Evolutionary conservation across 2,329 filamentous ascomycete genomes (phyloP).

Genomic region (Exophiala phaeomuriformis): DNA sequence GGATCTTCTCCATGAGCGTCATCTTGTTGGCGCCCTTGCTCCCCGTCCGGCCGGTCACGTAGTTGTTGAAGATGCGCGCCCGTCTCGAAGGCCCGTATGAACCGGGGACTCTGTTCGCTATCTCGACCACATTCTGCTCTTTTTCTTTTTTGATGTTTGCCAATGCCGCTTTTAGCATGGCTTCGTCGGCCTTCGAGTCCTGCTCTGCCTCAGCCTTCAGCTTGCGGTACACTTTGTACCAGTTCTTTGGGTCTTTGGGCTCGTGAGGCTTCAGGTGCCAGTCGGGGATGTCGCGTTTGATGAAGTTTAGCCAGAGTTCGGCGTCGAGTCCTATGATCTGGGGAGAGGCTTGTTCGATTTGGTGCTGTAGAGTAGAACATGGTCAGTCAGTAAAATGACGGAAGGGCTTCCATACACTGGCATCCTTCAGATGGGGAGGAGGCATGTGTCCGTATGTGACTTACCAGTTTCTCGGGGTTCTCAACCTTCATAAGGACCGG

Average conservation of each 20-base stretch:
- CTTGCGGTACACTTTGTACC: slow-evolving; percentile 70
- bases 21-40: slow-evolving; percentile 37
- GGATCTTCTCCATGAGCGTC: slow-evolving; percentile 48
- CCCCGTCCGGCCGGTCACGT: slow-evolving; percentile 18
- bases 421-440: background rate
- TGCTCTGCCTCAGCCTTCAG: slow-evolving; percentile 55
- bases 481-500: slow-evolving; percentile 65
- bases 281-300: slow-evolving; percentile 66
- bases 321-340: slow-evolving; percentile 63
- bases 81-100: slow-evolving; percentile 2
- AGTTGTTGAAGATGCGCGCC: slow-evolving; percentile 14
- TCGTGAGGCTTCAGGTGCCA: slow-evolving; percentile 57
- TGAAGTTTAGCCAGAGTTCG: slow-evolving; percentile 72
- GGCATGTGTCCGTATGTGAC: slow-evolving; percentile 15
- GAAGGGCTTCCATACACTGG: slow-evolving; percentile 1
- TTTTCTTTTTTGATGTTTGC: slow-evolving; percentile 53
- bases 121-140: slow-evolving; percentile 50
- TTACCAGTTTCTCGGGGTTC: slow-evolving; percentile 64
- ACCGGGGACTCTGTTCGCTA: slow-evolving; percentile 46
- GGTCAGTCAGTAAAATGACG: background rate
- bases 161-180: slow-evolving; percentile 51
- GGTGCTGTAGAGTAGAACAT: slow-evolving; percentile 31
- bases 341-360: slow-evolving; percentile 67
- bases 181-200: slow-evolving; percentile 52
- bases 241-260: slow-evolving; percentile 60